phyloP scores from a whole-genome alignment of 2,329 filamentous ascomycete species.

The Talaromyces sp. region DNA sequence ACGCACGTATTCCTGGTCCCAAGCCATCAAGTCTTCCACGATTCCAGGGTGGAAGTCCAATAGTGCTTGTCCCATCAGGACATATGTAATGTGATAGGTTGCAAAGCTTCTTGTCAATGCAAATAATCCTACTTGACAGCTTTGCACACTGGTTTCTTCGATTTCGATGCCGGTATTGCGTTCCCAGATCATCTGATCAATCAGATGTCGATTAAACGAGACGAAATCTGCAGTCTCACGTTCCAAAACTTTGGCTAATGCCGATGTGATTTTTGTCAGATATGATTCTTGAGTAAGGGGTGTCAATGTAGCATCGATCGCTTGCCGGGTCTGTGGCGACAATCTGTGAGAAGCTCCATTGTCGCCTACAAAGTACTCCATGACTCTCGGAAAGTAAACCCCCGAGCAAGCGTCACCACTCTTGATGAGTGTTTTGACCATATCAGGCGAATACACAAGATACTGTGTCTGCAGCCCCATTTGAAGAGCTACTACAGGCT shows the following conservation, averaged over 20 bases:
- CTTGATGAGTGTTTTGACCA: conserved; percentile 44
- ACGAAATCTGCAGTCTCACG: conserved; percentile 56
- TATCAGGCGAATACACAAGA: conserved; percentile 50
- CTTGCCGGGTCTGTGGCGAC: conserved; percentile 33
- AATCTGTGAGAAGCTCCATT: conserved; percentile 38
- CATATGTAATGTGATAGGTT: conserved; percentile 48
- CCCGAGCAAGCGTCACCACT: conserved; percentile 30
- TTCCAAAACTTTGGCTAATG: conserved; percentile 42
- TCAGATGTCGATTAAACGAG: conserved; percentile 57
- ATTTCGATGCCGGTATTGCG: conserved; percentile 48
- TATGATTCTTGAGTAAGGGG: conserved; percentile 50
- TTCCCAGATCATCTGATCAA: conserved; percentile 65
- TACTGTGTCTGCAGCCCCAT: conserved; percentile 52
- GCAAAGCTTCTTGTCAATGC: conserved; percentile 58
- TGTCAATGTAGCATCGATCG: conserved; percentile 40
- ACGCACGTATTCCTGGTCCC: conserved; percentile 56
- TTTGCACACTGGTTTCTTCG: conserved; percentile 43
- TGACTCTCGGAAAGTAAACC: conserved; percentile 34
- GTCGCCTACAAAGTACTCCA: conserved; percentile 47
- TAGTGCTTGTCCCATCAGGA: conserved; percentile 55
- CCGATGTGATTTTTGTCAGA: conserved; percentile 42
- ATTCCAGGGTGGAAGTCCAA: conserved; percentile 54
- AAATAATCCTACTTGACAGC: conserved; percentile 53
- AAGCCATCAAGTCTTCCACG: conserved; percentile 55
- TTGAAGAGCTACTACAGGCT: conserved; percentile 51